These are phyloP conservation scores for Sclerotinia subarctica DNA, from an alignment of 2,329 filamentous ascomycete genomes.

Conservation along the genomic window DNA sequence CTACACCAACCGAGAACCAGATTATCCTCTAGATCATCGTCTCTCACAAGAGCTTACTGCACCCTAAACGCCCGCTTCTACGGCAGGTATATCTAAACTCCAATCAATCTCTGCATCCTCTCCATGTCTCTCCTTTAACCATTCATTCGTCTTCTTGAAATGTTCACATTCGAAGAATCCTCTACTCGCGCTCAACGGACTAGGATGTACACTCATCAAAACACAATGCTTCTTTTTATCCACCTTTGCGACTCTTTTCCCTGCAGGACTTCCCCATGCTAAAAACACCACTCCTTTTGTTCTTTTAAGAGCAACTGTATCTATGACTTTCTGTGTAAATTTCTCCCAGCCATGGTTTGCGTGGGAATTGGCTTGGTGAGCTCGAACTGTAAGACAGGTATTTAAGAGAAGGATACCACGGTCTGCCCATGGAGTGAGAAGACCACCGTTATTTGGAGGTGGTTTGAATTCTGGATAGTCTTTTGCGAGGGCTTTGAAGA, in stretches of 20 bases:
- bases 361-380: conserved; percentile 84
- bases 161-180: conserved; percentile 85
- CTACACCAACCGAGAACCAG: no score
- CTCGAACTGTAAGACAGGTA: conserved; percentile 89
- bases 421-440: conserved; percentile 91
- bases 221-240: conserved; percentile 75
- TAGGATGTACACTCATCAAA: conserved; percentile 84
- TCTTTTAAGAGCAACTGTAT: conserved; percentile 75
- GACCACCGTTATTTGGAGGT: conserved; percentile 74
- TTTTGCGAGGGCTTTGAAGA: conserved; percentile 82
- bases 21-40: not conserved
- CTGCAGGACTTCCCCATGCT: conserved; percentile 87
- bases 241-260: conserved; percentile 71
- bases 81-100: conserved; percentile 49
- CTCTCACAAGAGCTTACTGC: not conserved
- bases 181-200: conserved; percentile 77
- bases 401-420: conserved; percentile 91
- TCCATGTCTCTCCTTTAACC: conserved; percentile 77
- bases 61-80: conserved; percentile 4
- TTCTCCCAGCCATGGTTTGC: conserved; percentile 85
- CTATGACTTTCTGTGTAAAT: conserved; percentile 89
- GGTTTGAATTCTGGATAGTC: conserved; percentile 79
- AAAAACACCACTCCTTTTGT: conserved; percentile 86
- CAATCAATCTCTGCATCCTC: conserved; percentile 81
- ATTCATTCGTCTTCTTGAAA: conserved; percentile 79